Evolutionary conservation across 2,329 filamentous ascomycete species (phyloP).

Genomic region (Sporothrix brunneoviolacea): DNA sequence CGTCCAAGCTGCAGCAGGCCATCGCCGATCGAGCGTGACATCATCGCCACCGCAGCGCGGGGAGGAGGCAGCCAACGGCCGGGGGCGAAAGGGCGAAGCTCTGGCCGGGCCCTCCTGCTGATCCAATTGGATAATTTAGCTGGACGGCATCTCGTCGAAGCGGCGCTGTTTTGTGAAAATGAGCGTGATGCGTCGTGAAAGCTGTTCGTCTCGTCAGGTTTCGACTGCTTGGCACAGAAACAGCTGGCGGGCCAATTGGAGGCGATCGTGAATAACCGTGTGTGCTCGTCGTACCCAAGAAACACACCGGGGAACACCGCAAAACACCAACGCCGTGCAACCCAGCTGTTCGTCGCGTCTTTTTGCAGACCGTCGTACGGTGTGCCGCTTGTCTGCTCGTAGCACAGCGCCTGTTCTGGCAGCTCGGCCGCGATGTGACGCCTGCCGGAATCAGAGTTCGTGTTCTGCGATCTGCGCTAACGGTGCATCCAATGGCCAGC

Average conservation of each 20-base stretch:
- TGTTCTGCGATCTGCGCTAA: too few species aligned
- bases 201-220: too few species aligned
- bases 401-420: too few species aligned
- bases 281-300: background rate
- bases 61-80: conserved; percentile 4
- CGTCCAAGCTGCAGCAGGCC: conserved; percentile 1
- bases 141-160: conserved; percentile 4
- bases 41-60: background rate
- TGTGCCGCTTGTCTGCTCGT: too few species aligned
- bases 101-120: too few species aligned
- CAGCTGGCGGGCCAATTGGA: background rate
- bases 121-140: too few species aligned
- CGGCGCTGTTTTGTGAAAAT: too few species aligned
- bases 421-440: too few species aligned
- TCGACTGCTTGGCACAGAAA: background rate
- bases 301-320: background rate
- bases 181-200: too few species aligned
- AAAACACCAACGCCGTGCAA: background rate
- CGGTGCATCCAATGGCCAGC: conserved; percentile 5
- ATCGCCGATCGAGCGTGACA: conserved; percentile 3
- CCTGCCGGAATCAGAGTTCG: too few species aligned
- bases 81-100: background rate
- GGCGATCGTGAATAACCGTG: background rate
- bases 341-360: background rate
- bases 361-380: too few species aligned